Base-by-base conservation (phyloP, 345 rosid species). In the Brassica incana region DNA sequence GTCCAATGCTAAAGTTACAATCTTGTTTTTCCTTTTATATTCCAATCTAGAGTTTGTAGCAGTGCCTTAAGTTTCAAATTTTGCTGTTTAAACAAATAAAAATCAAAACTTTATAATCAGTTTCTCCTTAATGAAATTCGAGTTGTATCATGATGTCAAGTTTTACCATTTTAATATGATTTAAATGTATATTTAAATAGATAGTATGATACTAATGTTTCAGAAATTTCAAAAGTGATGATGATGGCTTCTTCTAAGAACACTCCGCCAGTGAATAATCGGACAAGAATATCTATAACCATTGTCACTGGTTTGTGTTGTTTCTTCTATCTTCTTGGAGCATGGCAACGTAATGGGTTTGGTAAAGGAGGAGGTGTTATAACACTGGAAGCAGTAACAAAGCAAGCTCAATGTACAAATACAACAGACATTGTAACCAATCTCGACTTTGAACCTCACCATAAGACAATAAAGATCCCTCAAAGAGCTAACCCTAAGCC, bases 281-380 rank as follows among this genome's bases (percentile, higher is more conserved):
- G 82, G 80, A 54, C 78, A 2, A 86, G 92, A 62, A 75, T 90
- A 35, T 86, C 88, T 33, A 75, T 93, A 68, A 86, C 91, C 68
- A 68, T 88, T 50, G 90, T 90, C 64, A 78, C 88, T 36, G 88
- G 88, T 75, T 79, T 93, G 74, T 93, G 97, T 71, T 85, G 93
- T 86, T 87, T 90, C 87, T 91, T 88, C 76, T 93, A 88, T 82
- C 69, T 73, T 2, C 69, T 90, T 83, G 92, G 95, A 35, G 88
- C 92, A 61, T 90, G 95, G 95, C 95, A 88, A 75, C 79, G 86
- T 74, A 90, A 90, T 83, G 91, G 89, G 29, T 88, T 87, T 45
- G 92, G 95, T 61, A 88, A 86, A 83, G 92, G 91, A 14, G 90
- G 86, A 69, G 84, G 83, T 65, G 86, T 87, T 43, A 43, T 43